These are phyloP conservation scores for Monilinia vaccinii-corymbosi DNA, from an alignment of 2,329 filamentous ascomycete species.

Conservation along the genomic window DNA sequence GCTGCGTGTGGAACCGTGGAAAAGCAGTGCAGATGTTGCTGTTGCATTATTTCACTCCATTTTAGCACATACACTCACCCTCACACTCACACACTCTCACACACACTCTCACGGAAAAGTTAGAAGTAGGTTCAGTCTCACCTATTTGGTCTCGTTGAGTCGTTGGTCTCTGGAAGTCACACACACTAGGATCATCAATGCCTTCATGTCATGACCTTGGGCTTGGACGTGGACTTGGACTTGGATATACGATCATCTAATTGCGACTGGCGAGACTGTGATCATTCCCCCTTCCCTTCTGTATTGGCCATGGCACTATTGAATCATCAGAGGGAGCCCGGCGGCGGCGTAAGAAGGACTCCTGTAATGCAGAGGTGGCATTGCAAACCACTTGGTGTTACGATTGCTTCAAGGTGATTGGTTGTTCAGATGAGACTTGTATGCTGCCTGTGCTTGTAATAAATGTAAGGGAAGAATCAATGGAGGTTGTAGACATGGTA, in stretches of 20 bases:
- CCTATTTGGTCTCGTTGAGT: slow-evolving; percentile 1
- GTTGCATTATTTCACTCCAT: not conserved
- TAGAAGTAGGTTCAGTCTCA: not conserved
- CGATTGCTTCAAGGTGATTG: not conserved
- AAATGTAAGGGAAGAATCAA: not conserved
- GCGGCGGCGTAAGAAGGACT: slow-evolving; percentile 5
- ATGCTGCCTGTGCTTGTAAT: not conserved
- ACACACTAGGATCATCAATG: slow-evolving; percentile 3
- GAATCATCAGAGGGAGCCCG: not conserved
- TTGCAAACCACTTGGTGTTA: not conserved
- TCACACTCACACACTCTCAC: no score
- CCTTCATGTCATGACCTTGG: slow-evolving; percentile 1
- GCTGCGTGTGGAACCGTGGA: slow-evolving; percentile 10
- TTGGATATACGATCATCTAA: not conserved
- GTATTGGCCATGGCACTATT: not conserved
- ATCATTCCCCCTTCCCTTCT: slow-evolving; percentile 2
- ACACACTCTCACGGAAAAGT: no score
- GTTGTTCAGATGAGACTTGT: slow-evolving; percentile 7
- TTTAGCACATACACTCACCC: not conserved
- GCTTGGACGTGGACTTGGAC: not conserved
- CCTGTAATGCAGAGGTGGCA: slow-evolving; percentile 7
- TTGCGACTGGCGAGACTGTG: slow-evolving; percentile 3
- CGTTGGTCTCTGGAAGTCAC: no score
- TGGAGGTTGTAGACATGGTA: not conserved
- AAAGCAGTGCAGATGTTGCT: slow-evolving; percentile 7